phyloP scores from a whole-genome alignment of 345 rosid species.

The Hibiscus syriacus region DNA sequence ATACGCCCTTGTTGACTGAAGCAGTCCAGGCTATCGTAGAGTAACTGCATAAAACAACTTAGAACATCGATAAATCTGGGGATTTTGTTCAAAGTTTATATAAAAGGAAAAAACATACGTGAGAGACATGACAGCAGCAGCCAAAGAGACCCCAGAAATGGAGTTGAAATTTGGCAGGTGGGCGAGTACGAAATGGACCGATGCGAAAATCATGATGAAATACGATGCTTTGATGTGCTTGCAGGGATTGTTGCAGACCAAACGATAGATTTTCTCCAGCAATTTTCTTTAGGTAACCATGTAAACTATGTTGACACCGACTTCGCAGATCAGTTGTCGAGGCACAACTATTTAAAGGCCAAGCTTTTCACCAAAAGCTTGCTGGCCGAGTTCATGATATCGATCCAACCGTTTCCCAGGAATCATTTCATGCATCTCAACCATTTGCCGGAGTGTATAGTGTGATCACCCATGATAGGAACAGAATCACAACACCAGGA shows the following conservation, averaged over 20 bases:
- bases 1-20: slow-evolving; percentile 56
- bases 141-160: slow-evolving; percentile 48
- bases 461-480: slow-evolving; percentile 8
- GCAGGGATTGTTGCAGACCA: no score
- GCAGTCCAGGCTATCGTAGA: slow-evolving; percentile 80
- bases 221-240: slow-evolving; percentile 16
- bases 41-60: slow-evolving; percentile 34
- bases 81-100: no score
- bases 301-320: slow-evolving; percentile 65
- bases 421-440: slow-evolving; percentile 84
- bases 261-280: no score
- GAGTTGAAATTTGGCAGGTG: slow-evolving; percentile 82
- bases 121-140: no score
- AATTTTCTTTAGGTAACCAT: slow-evolving; percentile 71
- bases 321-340: slow-evolving; percentile 60
- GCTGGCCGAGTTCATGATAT: slow-evolving; percentile 75
- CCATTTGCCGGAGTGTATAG: slow-evolving; percentile 54
- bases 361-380: slow-evolving; percentile 75
- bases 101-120: background rate
- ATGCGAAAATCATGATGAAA: slow-evolving; percentile 76
- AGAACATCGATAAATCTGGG: background rate
- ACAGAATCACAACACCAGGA: slow-evolving; percentile 40
- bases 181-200: slow-evolving; percentile 69
- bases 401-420: slow-evolving; percentile 64
- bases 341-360: slow-evolving; percentile 79